A percentile compares a stretch with the other conserved stretches of the same genome.
Conservation (phyloP, 129 eudicot genomes). For the Glebionis coronaria region DNA sequence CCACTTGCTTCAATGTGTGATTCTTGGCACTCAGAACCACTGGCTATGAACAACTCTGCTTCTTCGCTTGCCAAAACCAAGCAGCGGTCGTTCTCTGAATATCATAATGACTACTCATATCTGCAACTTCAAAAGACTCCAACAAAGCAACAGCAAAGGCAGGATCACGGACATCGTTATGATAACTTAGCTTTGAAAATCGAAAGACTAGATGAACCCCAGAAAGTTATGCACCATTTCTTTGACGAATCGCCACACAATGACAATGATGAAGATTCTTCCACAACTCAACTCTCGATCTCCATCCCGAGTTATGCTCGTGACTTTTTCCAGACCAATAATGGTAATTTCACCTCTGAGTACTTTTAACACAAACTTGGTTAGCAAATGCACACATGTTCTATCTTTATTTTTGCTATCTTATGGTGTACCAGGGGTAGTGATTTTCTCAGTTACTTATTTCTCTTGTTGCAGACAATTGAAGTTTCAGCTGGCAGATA, state of each 20-base stretch:
- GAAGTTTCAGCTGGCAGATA: slow-evolving; percentile 9
- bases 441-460: slow-evolving; percentile 7
- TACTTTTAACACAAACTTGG: no score
- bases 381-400: not conserved
- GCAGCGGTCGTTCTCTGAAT: slow-evolving; percentile 31
- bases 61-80: slow-evolving; percentile 30
- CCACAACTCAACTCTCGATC: slow-evolving; percentile 77
- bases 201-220: slow-evolving; percentile 43
- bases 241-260: slow-evolving; percentile 78
- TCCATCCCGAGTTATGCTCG: slow-evolving; percentile 60
- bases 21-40: slow-evolving; percentile 59
- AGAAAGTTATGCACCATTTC: slow-evolving; percentile 93
- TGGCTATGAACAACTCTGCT: slow-evolving; percentile 39
- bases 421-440: not conserved
- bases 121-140: slow-evolving; percentile 23
- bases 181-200: slow-evolving; percentile 24
- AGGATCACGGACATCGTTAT: slow-evolving; percentile 24
- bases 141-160: slow-evolving; percentile 20
- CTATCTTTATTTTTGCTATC: not conserved
- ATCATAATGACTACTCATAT: slow-evolving; percentile 42
- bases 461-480: slow-evolving; percentile 29
- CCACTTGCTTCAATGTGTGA: slow-evolving; percentile 44
- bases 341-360: slow-evolving; percentile 34
- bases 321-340: slow-evolving; percentile 68
- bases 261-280: slow-evolving; percentile 41